These are phyloP conservation scores for Bipolaris victoriae DNA, from an alignment of 2,329 filamentous ascomycete genomes.

Conservation along the genomic window DNA sequence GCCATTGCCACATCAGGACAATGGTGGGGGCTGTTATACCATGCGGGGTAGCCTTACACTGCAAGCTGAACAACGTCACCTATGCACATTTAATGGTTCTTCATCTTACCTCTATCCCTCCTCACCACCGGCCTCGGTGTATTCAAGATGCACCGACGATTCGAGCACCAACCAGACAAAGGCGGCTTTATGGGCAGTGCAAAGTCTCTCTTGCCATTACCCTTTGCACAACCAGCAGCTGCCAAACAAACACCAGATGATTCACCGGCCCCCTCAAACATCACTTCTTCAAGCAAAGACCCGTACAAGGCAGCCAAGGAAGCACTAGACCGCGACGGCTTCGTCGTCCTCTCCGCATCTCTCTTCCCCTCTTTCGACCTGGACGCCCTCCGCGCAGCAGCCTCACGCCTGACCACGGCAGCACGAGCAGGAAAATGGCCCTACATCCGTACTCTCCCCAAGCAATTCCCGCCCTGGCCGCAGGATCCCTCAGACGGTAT, in stretches of 20 bases:
- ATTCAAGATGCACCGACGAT: constrained; percentile 3
- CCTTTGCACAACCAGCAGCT: constrained; percentile 17
- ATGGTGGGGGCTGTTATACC: constrained; percentile 1
- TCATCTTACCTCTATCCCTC: not conserved
- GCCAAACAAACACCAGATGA: constrained; percentile 6
- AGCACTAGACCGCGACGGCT: constrained; percentile 73
- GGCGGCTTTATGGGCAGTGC: constrained; percentile 17
- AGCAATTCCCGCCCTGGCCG: constrained; percentile 89
- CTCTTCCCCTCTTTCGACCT: constrained; percentile 61
- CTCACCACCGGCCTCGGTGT: not conserved
- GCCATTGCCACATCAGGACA: not conserved
- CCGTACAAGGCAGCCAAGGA: constrained; percentile 50
- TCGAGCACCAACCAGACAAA: constrained; percentile 20
- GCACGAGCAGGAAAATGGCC: constrained; percentile 79
- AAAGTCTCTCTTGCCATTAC: constrained; percentile 16
- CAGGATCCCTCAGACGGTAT: constrained; percentile 69
- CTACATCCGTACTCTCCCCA: constrained; percentile 80
- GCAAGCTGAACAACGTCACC: constrained; percentile 1
- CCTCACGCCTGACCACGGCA: constrained; percentile 61
- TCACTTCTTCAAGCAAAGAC: constrained; percentile 18
- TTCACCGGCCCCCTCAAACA: constrained; percentile 11
- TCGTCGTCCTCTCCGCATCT: constrained; percentile 72
- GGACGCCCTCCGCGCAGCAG: constrained; percentile 64
- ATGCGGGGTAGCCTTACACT: constrained; percentile 11
- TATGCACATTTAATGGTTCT: not conserved